Evolutionary conservation across 2,329 filamentous ascomycete genomes (phyloP), one percentile per base, ranked within the genome.

Genomic region (Xylaria sp.): DNA sequence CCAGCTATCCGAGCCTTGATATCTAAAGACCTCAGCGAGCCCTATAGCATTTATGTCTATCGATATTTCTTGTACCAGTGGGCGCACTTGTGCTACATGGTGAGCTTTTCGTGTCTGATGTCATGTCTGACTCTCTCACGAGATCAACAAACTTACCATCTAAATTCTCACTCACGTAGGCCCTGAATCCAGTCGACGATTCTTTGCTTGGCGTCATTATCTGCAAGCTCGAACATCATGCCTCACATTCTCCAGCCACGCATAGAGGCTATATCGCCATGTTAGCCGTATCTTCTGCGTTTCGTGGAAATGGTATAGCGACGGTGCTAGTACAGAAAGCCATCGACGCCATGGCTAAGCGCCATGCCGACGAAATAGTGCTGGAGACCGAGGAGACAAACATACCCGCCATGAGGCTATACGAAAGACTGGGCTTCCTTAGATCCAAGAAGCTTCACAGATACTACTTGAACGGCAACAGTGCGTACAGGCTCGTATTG

Each of bases 31-130:
- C 86, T 99, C 56, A 98, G 95, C 73, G 96, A 99, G 79, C 96
- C 96, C 1, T 99, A 99, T 79, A 98, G 95, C 81, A 98, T 99
- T 78, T 99, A 99, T 82, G 96, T 99, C 65, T 99, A 98, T 80
- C 90, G 96, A 36, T 99, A 99, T 79, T 99, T 99, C 75, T 84
- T 99, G 20, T 97, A 96, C 77, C 94, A 98, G 86, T 99, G 96
- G 96, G 92, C 92, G 5, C 91, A 98, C 76, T 83, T 99, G n/a
- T 99, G 96, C 80, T 98, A 93, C 80, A 92, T 98, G 89, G 94
- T 95, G 81, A 38, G 77, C 60, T 49, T 57, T 42, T 38, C 25
- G n/a, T 56, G 36, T 60, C 62, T 38, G 42, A 45, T 54, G 31
- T 49, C 39, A 55, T 53, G 9, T 45, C 61, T 44, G 20, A 31